Base-by-base conservation (phyloP, 2,329 filamentous ascomycete genomes). In the Aspergillus spinulosporus region DNA sequence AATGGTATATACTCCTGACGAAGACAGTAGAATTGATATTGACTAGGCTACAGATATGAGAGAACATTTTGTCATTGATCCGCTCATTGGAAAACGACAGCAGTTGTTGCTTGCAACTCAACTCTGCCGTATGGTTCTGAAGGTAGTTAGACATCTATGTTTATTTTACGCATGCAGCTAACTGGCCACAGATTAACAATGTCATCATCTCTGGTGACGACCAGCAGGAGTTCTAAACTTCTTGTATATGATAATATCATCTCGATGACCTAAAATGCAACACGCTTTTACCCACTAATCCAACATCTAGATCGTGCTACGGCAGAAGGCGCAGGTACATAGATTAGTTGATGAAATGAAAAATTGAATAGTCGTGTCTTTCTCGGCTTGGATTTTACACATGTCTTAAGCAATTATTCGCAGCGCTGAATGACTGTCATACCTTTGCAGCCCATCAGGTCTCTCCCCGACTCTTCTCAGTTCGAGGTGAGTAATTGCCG, bases 11-110 rank as follows among this genome's bases (percentile, higher is more conserved):
- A 34, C n/a, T 26, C n/a, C 45, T 21, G 21, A 43, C 56, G 28
- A 46, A 9, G 8, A n/a, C 2, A 9, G 21, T 21, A 11, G 29
- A 14, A 4, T 4, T 52, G 45, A 31, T 45, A 57, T 52, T 59
- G 26, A 43, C 11, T 39, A 53, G 31, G 43, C 14, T 49, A 26
- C 70, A 86, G 87, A 97, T 78, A 99, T 99, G 94, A 92, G 89
- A 80, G 87, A 96, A 66, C 90, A 94, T 64, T 99, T 99, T 76
- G 94, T 97, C 64, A 97, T 99, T 72, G 94, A 99, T 72, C 95
- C 94, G 52, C 80, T 99, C 70, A 99, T 99, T 73, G 94, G 94
- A 67, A 99, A 99, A 84, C 89, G 90, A 77, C 92, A 97, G 80
- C 94, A 99, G 78, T 84, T 99, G 59, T 86, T 97, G 79, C 84